A percentile compares a stretch with the other conserved stretches of the same genome.
Conservation (phyloP, 768 basidiomycete species). For the Mycena rebaudengoi region DNA sequence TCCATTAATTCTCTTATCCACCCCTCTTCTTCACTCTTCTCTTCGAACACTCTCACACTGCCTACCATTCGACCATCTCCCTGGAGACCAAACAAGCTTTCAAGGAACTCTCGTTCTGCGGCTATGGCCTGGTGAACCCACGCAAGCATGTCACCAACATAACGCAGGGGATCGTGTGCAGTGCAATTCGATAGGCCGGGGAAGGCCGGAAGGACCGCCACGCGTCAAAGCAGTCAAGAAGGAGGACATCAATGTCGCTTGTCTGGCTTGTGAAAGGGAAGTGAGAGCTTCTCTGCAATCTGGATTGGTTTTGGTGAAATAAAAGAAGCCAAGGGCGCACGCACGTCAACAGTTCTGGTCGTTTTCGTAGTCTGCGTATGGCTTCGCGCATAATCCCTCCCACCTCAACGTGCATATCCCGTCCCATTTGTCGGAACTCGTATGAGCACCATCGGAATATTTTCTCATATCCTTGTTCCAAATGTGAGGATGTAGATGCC, state of each 20-base stretch:
- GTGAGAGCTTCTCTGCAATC: conserved; percentile 69
- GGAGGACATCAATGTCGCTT: conserved; percentile 77
- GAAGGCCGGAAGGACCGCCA: conserved; percentile 84
- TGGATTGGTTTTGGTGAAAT: not conserved
- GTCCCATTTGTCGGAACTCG: conserved; percentile 83
- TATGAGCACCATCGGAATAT: conserved; percentile 85
- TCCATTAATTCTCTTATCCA: conserved; percentile 87
- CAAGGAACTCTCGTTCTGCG: conserved; percentile 93
- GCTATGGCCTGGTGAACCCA: conserved; percentile 98
- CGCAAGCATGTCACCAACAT: conserved; percentile 98
- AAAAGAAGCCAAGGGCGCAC: conserved; percentile 22
- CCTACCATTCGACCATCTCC: conserved; percentile 80
- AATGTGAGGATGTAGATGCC: conserved; percentile 77
- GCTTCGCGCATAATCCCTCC: conserved; percentile 71
- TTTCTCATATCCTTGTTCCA: conserved; percentile 93
- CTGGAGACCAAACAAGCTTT: conserved; percentile 80
- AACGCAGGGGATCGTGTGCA: conserved; percentile 97
- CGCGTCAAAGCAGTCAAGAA: conserved; percentile 91
- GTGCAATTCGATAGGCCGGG: conserved; percentile 95
- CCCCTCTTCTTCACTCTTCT: conserved; percentile 72
- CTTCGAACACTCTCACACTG: conserved; percentile 61
- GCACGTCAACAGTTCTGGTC: conserved; percentile 83
- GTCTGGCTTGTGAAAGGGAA: conserved; percentile 82
- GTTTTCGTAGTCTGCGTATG: conserved; percentile 73
- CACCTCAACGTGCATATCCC: conserved; percentile 80